Evolutionary conservation across 192 early-diverging fungal species (phyloP).

Genomic region (Coemansia sp.): DNA sequence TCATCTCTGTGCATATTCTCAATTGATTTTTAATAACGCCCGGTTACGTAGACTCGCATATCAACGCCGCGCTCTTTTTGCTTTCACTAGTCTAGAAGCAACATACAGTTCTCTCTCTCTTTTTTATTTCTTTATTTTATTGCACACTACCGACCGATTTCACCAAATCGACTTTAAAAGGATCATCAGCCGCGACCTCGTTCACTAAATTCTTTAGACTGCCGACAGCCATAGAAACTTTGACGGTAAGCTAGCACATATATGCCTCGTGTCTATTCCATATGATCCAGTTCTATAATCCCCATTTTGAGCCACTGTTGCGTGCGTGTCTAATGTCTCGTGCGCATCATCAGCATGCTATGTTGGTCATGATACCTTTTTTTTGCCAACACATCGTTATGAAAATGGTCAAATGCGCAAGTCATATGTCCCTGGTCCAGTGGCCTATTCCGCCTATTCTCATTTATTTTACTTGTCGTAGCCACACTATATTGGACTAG

Average conservation of each 20-base stretch:
- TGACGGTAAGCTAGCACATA: not conserved
- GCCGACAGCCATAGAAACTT: not conserved
- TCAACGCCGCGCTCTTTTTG: not conserved
- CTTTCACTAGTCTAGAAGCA: not conserved
- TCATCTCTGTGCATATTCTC: constrained; percentile 9
- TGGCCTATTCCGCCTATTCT: not conserved
- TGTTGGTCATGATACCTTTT: not conserved
- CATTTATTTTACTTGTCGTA: not conserved
- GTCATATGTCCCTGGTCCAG: constrained; percentile 2
- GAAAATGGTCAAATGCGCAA: constrained; percentile 3
- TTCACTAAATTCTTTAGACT: not conserved
- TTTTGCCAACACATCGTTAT: not conserved
- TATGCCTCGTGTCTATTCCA: not conserved
- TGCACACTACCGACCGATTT: not conserved
- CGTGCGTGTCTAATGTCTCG: not conserved
- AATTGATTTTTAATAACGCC: constrained; percentile 2
- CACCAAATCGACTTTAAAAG: not conserved
- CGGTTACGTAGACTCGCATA: constrained; percentile 10
- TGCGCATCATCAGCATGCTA: not conserved
- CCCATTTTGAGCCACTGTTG: not conserved
- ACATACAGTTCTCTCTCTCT: not conserved
- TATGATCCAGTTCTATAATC: not conserved
- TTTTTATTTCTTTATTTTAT: not conserved
- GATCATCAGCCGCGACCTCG: not conserved
- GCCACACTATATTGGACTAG: constrained; percentile 4